phyloP scores from a whole-genome alignment of 768 basidiomycete genomes.

The Cyclocybe aegerita region DNA sequence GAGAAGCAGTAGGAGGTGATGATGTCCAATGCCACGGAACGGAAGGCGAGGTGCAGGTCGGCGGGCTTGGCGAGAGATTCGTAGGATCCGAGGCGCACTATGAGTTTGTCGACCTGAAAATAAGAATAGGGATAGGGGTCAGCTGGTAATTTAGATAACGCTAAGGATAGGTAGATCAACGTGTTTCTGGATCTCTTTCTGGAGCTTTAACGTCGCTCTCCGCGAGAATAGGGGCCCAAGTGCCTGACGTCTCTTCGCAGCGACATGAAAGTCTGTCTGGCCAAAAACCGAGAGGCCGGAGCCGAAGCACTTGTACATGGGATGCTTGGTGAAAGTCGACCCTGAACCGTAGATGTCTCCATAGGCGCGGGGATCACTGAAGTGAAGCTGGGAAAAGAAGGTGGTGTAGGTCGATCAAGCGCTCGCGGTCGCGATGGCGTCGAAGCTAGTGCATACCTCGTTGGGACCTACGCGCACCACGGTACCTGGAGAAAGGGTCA shows the following conservation, averaged over 20 bases:
- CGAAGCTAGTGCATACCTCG: constrained; percentile 21
- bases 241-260: constrained; percentile 26
- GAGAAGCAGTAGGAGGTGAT: constrained; percentile 32
- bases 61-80: constrained; percentile 6
- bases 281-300: constrained; percentile 26
- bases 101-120: constrained; percentile 24
- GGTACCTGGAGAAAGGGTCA: constrained; percentile 23
- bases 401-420: not conserved
- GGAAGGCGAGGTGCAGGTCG: constrained; percentile 24
- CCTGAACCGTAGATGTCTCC: constrained; percentile 29
- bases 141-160: not conserved
- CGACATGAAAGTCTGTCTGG: constrained; percentile 19
- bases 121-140: not conserved
- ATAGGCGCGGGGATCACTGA: constrained; percentile 31
- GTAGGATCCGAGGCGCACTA: constrained; percentile 9
- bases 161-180: constrained; percentile 11
- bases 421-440: not conserved
- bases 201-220: constrained; percentile 28
- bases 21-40: constrained; percentile 26
- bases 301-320: constrained; percentile 25
- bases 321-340: constrained; percentile 26
- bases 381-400: constrained; percentile 30
- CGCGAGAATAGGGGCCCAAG: constrained; percentile 33
- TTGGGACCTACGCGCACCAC: constrained; percentile 37
- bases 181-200: constrained; percentile 24